phyloP scores from a whole-genome alignment of 1,139 yeast species.

The Taiozyma sp. region DNA sequence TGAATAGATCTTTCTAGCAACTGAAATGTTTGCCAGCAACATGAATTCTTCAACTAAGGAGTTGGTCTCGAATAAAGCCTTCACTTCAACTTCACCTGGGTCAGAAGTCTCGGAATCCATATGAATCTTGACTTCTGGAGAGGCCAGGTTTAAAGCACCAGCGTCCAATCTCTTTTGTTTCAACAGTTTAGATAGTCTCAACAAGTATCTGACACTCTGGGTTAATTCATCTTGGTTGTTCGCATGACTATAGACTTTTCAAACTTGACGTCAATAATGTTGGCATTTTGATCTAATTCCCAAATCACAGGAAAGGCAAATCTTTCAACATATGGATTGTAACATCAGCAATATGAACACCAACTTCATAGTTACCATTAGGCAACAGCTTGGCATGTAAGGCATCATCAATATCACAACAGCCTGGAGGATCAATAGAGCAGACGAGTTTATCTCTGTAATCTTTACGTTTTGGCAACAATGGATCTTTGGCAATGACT shows the following conservation, averaged over 20 bases:
- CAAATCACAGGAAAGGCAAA: slow-evolving; percentile 94
- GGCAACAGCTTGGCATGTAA: slow-evolving; percentile 80
- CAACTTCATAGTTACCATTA: slow-evolving; percentile 93
- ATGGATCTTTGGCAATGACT: slow-evolving; percentile 41
- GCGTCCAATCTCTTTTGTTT: slow-evolving; percentile 85
- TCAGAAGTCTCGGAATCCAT: slow-evolving; percentile 97
- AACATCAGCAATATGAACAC: slow-evolving; percentile 99
- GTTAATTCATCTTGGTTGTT: slow-evolving; percentile 78
- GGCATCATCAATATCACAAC: slow-evolving; percentile 99
- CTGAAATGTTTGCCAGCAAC: slow-evolving; percentile 95
- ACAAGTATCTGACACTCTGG: slow-evolving; percentile 77
- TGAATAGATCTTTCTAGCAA: slow-evolving; percentile 86
- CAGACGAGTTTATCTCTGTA: slow-evolving; percentile 86
- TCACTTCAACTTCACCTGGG: slow-evolving; percentile 93
- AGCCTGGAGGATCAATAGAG: slow-evolving; percentile 95
- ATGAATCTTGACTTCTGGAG: slow-evolving; percentile 97
- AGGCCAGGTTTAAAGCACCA: slow-evolving; percentile 94
- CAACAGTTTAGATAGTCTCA: slow-evolving; percentile 71
- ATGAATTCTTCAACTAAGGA: slow-evolving; percentile 97
- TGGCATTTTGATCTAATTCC: slow-evolving; percentile 87
- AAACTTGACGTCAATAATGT: slow-evolving; percentile 74
- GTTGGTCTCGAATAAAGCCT: slow-evolving; percentile 82
- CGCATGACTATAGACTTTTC: slow-evolving; percentile 83
- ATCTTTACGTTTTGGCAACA: slow-evolving; percentile 67
- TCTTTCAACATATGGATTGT: slow-evolving; percentile 95